Conservation (phyloP, 2,329 filamentous ascomycete genomes). For the Periconia macrospinosa region DNA sequence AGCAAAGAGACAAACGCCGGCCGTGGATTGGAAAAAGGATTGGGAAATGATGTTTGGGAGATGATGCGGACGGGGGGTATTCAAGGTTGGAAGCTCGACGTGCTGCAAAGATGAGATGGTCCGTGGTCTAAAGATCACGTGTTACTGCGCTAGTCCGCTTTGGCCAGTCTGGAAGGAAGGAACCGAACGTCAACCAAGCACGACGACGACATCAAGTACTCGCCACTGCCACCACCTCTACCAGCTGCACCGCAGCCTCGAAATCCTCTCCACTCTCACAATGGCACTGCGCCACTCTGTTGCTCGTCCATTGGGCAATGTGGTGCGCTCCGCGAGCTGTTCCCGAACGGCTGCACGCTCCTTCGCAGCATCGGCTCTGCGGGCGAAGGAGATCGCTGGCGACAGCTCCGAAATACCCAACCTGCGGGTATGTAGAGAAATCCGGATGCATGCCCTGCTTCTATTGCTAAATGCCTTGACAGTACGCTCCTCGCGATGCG, state of each 20-base stretch:
- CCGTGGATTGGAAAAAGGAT: conserved; percentile 21
- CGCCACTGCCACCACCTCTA: conserved; percentile 11
- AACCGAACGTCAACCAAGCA: conserved; percentile 3
- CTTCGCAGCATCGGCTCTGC: conserved; percentile 47
- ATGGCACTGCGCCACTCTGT: conserved; percentile 48
- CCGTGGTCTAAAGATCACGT: conserved; percentile 11
- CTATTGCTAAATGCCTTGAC: conserved; percentile 20
- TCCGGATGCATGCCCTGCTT: too few species aligned
- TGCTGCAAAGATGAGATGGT: conserved; percentile 9
- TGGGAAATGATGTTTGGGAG: conserved; percentile 25
- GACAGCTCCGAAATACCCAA: conserved; percentile 48
- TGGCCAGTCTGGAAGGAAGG: background rate
- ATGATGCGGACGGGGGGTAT: conserved; percentile 23
- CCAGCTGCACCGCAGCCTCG: conserved; percentile 27
- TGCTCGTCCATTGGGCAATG: conserved; percentile 42
- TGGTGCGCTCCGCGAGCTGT: conserved; percentile 38
- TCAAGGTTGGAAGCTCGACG: conserved; percentile 15
- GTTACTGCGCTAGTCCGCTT: background rate
- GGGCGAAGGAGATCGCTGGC: conserved; percentile 49
- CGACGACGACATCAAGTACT: conserved; percentile 26
- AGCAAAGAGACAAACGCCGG: conserved; percentile 24
- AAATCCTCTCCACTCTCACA: conserved; percentile 18
- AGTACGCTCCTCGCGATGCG: conserved; percentile 48
- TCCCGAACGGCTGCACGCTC: conserved; percentile 39
- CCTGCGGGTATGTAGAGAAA: conserved; percentile 43